Conservation (phyloP, 2,329 filamentous ascomycete species). For the Xylariaceae sp. region DNA sequence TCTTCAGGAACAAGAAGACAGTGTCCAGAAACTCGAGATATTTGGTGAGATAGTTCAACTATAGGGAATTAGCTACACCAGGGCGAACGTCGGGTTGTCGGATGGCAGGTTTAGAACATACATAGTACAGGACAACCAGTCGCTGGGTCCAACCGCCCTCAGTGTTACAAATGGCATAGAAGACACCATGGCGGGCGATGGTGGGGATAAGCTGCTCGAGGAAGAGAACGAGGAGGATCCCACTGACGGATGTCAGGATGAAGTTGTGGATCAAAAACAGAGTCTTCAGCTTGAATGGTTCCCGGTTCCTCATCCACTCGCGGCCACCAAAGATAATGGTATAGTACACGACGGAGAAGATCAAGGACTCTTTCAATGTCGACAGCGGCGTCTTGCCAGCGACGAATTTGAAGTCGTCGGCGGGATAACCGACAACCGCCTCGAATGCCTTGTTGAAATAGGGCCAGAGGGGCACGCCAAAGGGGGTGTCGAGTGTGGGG, state of each 20-base stretch:
- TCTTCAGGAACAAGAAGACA: slow-evolving; percentile 96
- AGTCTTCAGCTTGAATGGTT: slow-evolving; percentile 78
- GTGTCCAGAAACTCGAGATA: slow-evolving; percentile 95
- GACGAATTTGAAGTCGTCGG: slow-evolving; percentile 79
- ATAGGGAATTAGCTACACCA: slow-evolving; percentile 37
- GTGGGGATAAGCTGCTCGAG: slow-evolving; percentile 86
- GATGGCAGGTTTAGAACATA: slow-evolving; percentile 41
- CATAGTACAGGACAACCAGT: slow-evolving; percentile 93
- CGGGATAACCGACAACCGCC: slow-evolving; percentile 70
- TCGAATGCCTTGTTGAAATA: slow-evolving; percentile 87
- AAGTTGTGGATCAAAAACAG: slow-evolving; percentile 97
- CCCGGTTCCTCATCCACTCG: slow-evolving; percentile 82
- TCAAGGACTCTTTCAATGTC: slow-evolving; percentile 74
- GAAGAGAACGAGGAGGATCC: slow-evolving; percentile 73
- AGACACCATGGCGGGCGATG: slow-evolving; percentile 73
- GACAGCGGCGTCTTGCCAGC: slow-evolving; percentile 82
- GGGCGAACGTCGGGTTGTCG: neutral
- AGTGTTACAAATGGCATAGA: slow-evolving; percentile 77
- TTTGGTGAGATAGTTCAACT: slow-evolving; percentile 98
- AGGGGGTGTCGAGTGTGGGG: slow-evolving; percentile 85
- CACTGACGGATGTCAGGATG: slow-evolving; percentile 82
- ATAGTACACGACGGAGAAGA: slow-evolving; percentile 86
- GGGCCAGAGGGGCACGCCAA: slow-evolving; percentile 88
- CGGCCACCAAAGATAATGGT: slow-evolving; percentile 87
- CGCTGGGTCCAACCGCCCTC: slow-evolving; percentile 90